phyloP scores from a whole-genome alignment of 768 basidiomycete species.

The Tylopilus vinaceipallidus region DNA sequence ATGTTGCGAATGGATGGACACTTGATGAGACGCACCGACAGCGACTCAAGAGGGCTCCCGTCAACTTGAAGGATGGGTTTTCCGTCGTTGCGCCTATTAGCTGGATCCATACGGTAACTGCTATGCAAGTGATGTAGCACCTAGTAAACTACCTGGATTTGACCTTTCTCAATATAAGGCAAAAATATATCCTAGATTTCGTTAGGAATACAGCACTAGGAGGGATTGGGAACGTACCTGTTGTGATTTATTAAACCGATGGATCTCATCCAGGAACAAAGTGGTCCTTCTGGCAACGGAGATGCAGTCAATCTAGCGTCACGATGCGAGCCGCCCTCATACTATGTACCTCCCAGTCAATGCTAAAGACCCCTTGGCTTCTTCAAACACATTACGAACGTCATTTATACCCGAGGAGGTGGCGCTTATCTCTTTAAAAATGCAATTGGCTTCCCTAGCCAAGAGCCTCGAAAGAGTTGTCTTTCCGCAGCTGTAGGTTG shows the following conservation, averaged over 20 bases:
- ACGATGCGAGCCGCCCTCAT: conserved; percentile 5
- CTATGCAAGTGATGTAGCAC: not conserved
- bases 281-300: conserved; percentile 59
- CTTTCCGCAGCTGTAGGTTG: conserved; percentile 55
- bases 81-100: conserved; percentile 86
- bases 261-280: conserved; percentile 83
- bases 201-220: conserved; percentile 7
- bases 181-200: conserved; percentile 67
- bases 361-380: conserved; percentile 64
- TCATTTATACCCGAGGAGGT: conserved; percentile 68
- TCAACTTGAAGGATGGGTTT: conserved; percentile 84
- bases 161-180: conserved; percentile 77
- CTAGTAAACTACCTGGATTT: conserved; percentile 50
- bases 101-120: conserved; percentile 27
- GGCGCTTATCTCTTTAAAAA: conserved; percentile 78
- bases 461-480: conserved; percentile 75
- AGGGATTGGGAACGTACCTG: conserved; percentile 42
- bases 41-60: conserved; percentile 67
- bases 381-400: conserved; percentile 69
- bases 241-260: conserved; percentile 71
- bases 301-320: conserved; percentile 3
- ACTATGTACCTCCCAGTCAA: conserved; percentile 72
- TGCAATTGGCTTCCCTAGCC: conserved; percentile 53
- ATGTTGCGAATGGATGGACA: not conserved
- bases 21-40: conserved; percentile 54